A percentile compares a stretch with the other conserved stretches of the same genome.
Conservation (phyloP, 768 basidiomycete genomes). For the Multifurca ochricompacta region DNA sequence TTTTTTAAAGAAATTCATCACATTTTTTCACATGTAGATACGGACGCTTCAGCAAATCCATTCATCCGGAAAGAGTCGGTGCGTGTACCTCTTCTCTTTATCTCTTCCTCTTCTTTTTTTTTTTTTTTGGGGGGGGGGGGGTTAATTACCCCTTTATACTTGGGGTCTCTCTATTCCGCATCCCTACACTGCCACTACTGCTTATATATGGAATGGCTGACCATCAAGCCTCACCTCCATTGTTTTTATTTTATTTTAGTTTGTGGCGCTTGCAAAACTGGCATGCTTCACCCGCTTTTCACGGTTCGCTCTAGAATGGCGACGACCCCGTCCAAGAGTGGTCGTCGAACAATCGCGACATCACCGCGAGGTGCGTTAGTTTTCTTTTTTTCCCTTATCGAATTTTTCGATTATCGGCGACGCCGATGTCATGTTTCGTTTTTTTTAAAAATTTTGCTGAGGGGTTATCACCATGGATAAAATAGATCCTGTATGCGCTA, state of each 20-base stretch:
- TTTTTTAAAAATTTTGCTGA: not conserved
- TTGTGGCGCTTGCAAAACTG: slow-evolving; percentile 58
- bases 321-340: no score
- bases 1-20: not conserved
- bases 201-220: no score
- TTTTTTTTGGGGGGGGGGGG: no score
- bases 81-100: slow-evolving; percentile 24
- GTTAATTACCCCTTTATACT: no score
- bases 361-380: slow-evolving; percentile 13
- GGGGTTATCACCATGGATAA: not conserved
- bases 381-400: not conserved
- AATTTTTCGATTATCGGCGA: no score
- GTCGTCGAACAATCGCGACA: slow-evolving; percentile 14
- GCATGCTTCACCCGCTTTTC: slow-evolving; percentile 53
- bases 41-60: slow-evolving; percentile 68
- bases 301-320: slow-evolving; percentile 18
- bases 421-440: no score
- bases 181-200: no score
- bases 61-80: slow-evolving; percentile 58
- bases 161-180: not conserved
- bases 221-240: no score
- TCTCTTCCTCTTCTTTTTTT: not conserved
- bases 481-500: no score
- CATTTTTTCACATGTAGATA: slow-evolving; percentile 38
- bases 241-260: slow-evolving; percentile 31